phyloP scores from a whole-genome alignment of 176 grass and related monocot genomes.

The Alloteropsis semialata region DNA sequence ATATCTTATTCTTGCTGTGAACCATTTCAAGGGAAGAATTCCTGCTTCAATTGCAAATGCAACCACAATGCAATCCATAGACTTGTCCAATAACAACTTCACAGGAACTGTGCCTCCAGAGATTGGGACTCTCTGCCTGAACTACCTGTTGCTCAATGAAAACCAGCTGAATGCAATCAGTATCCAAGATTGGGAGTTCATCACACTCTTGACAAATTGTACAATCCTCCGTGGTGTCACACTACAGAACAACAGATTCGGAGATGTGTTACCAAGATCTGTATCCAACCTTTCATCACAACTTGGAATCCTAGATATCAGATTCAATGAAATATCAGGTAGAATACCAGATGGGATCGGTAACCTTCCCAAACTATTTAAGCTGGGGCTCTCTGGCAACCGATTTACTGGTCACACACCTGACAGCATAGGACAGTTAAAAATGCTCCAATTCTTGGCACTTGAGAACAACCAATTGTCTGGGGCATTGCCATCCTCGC shows the following conservation, averaged over 20 bases:
- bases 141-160: not conserved
- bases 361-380: conserved; percentile 20
- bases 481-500: conserved; percentile 21
- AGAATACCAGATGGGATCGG: conserved; percentile 22
- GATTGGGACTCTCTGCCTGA: conserved; percentile 26
- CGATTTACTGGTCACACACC: conserved; percentile 31
- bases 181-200: not conserved
- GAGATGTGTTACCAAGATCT: conserved; percentile 14
- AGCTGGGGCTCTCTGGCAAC: conserved; percentile 27
- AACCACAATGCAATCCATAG: conserved; percentile 18
- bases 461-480: conserved; percentile 29
- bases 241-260: conserved; percentile 29
- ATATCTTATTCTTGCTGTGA: conserved; percentile 24
- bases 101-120: conserved; percentile 30
- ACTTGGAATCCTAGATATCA: conserved; percentile 20
- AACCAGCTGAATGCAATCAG: conserved; percentile 11
- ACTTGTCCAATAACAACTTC: conserved; percentile 39
- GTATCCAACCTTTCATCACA: conserved; percentile 32
- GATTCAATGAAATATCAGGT: conserved; percentile 36
- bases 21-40: conserved; percentile 25
- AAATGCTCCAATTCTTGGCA: conserved; percentile 32
- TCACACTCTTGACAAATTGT: conserved; percentile 37
- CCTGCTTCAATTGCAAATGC: conserved; percentile 33
- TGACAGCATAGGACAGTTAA: conserved; percentile 34
- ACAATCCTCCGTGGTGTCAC: conserved; percentile 17